Evolutionary conservation across 495 filamentous ascomycete species (phyloP).

Genomic region (Chaetomium cochliodes): DNA sequence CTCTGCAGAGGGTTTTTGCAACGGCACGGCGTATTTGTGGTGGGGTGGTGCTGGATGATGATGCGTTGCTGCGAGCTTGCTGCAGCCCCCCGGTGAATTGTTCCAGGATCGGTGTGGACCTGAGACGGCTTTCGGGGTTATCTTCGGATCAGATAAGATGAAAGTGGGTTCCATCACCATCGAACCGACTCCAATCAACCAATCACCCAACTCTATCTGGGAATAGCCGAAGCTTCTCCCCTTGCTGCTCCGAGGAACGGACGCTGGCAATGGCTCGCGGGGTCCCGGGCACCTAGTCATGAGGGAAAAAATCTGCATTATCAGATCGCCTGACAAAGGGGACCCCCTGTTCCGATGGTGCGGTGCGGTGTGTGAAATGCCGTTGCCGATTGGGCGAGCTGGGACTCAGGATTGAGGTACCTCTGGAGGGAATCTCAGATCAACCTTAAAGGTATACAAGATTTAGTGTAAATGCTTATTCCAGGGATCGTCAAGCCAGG

Average conservation of each 20-base stretch:
- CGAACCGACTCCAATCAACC: background rate
- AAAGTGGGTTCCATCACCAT: constrained; percentile 21
- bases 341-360: background rate
- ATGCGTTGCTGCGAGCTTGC: constrained; percentile 22
- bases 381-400: background rate
- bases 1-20: background rate
- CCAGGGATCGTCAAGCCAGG: no score
- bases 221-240: constrained; percentile 12
- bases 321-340: constrained; percentile 36
- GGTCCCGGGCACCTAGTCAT: background rate
- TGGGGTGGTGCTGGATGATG: constrained; percentile 19
- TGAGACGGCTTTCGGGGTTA: constrained; percentile 46
- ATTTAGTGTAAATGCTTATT: no score
- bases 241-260: constrained; percentile 28
- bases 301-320: constrained; percentile 30
- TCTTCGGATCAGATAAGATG: constrained; percentile 57
- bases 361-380: background rate
- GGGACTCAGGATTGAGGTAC: no score
- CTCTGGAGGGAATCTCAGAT: no score
- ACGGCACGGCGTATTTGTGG: constrained; percentile 10
- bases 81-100: constrained; percentile 19
- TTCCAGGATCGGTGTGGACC: constrained; percentile 25
- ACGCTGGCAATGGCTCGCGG: constrained; percentile 5
- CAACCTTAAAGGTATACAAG: no score
- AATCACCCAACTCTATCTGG: background rate